Evolutionary conservation across 2,329 filamentous ascomycete species (phyloP), one percentile per base, ranked within the genome.

Genomic region (Graphilbum fragrans): DNA sequence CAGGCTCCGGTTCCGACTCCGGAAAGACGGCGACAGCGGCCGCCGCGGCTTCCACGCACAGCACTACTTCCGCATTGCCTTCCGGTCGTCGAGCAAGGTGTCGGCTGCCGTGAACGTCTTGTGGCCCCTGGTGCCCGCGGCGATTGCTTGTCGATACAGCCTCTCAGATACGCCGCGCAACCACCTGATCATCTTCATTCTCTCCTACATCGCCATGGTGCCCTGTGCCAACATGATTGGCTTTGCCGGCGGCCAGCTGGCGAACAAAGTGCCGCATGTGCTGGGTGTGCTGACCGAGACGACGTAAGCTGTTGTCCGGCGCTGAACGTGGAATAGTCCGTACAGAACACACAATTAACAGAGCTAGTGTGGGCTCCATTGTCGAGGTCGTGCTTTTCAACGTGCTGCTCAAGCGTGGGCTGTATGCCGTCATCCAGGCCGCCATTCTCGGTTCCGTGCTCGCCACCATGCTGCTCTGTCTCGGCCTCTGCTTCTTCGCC

Each of bases 381-480:
- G 84, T 92, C 40, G 86, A 94, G 55, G 80, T 93, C 43, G 74
- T 93, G 37, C 64, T 93, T 23, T 92, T 93, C 60, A 81, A 90
- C 66, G 73, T 88, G 3, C 63, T 93, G 35, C 67, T 92, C 5
- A 58, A 57, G 2, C 37, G 42, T 11, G 58, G 65, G 2, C 59
- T 65, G 57, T 78, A 81, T 45, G 67, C 71, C n/a, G 82, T 92
- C 50, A 85, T 93, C 51, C 77, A 86, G 54, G 84, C 84, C 41
- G 86, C 86, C 21, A 88, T 93, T 42, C 63, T 93, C 0, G 86
- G 86, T 29, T 90, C 84, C 0, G 82, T 93, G 35, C 59, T 94
- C 27, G 85, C 86, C 12, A 93, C 86, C 25, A 72, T 92, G 62
- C 62, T 93, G 35, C 67, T 93, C 1, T 93, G 86, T 50, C 61